Evolutionary conservation across 2,329 filamentous ascomycete genomes (phyloP), one percentile per base, ranked within the genome.

Genomic region (Fusarium siculi): DNA sequence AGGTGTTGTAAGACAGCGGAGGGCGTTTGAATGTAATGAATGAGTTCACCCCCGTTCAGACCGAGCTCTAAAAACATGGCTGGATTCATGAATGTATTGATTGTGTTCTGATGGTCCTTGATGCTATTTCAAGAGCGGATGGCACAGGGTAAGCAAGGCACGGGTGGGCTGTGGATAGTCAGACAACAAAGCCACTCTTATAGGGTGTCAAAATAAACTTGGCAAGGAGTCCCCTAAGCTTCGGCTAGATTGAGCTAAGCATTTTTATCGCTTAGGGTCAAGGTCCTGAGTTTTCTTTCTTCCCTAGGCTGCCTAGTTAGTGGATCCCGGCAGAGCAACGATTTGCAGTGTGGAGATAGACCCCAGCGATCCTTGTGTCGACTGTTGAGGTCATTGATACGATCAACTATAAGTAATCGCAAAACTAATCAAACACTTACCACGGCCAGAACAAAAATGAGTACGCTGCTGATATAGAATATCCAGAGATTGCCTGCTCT

Each of bases 321-420:
- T 30, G 52, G 43, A 44, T 50, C 25, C 23, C 19, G 34, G 30
- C 19, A 32, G 25, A 32, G 23, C 12, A 30, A 43, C 42, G 46
- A 55, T 40, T 36, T 52, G 34, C n/a, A 32, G 30, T 44, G 47
- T 54, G 44, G 66, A 59, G 62, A 32, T 32, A 40, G 50, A 23
- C 36, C 54, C 47, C 47, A 59, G 71, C 72, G 72, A 74, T 74
- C 72, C 43, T 61, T 55, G 68, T 37, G 50, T 59, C 46, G 55
- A 74, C 60, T 74, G 54, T 69, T 73, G 72, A 70, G 72, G 72
- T 74, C 72, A 74, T 74, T 70, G 72, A 74, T 37, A 28, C 19
- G 43, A 64, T 54, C 42, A 63, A 42, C 42, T 42, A 60, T 67
- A 54, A 54, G 32, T n/a, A 58, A 40, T 53, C 15, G 14, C 32